Base-by-base conservation (phyloP, 768 basidiomycete genomes). In the Hericium alpestre region DNA sequence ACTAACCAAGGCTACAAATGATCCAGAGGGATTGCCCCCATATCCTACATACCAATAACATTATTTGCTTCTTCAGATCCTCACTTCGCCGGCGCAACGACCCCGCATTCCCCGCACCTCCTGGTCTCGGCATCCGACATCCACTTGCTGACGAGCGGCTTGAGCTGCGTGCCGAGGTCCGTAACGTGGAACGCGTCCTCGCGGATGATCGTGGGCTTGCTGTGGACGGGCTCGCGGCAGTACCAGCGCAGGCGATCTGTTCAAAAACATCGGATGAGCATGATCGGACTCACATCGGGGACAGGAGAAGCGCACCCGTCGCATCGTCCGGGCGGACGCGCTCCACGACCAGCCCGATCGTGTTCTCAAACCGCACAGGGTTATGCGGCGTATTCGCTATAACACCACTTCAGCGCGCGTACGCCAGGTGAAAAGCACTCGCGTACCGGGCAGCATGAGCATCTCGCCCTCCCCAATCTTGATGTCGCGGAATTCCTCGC, bases 331-430 rank as follows among this genome's bases (percentile, higher is more conserved):
- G 93, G 37, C 95, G 76, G 23, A 86, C 81, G 15, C 91, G 82
- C 69, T 99, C 95, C 37, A 95, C 74, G 20, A 98, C 95, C 16
- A 97, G 75, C 1, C 95, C 95, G 52, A 96, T 84, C 0, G 95
- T 97, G 69, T 97, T 76, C 1, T 84, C 84, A 64, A 86, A 95
- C 18, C 95, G 81, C 27, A 94, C 87, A 6, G 95, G 95, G 65
- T 95, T 96, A 71, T 99, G 95, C 0, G 95, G 95, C 0, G 91
- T 96, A 67, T 97, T 96, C 0, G 84, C 95, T 95, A 61, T 22
- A 22, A 15, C 15, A 13, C 1, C 0, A 11, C 11, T 46, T 12
- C 9, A 41, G 25, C 15, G 22, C 39, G 54, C 23, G 18, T 16
- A 20, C 20, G 43, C n/a, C 11, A 22, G 22, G 32, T 18, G 41